Base-by-base conservation (phyloP, 169 alveolate genomes). In the Amoebophrya sp. region DNA sequence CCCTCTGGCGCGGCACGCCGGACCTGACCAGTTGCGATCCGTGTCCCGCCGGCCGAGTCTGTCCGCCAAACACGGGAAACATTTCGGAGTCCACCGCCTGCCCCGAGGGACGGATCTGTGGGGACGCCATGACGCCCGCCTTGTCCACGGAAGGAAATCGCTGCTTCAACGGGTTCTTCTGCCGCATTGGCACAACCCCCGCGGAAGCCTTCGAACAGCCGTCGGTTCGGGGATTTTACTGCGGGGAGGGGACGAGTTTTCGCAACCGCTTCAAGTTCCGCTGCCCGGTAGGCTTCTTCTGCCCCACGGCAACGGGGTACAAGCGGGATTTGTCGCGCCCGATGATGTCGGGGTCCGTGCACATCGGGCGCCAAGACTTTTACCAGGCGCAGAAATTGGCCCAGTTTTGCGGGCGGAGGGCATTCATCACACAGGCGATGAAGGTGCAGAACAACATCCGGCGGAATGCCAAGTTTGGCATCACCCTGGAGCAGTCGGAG, bases 41-140 rank as follows among this genome's bases (percentile, higher is more conserved):
- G 0, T 92, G 94, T 77, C 94, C 94, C 0, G 94, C 91, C 77
- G 94, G 94, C n/a, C 91, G 94, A 0, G 92, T 92, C 66, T 92
- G 94, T 39, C 90, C 88, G 0, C 90, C 90, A 10, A 91, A 91
- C n/a, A 92, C 94, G 38, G 94, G 94, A 40, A 92, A 92, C 53
- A 88, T 92, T 35, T 90, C 93, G 18, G 92, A 92, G 77, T 90
- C 92, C 12, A 92, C 90, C 39, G 88, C 91, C 55, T 92, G 94
- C 38, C 94, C 94, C 3, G 94, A 92, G 47, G 94, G 94, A n/a
- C 89, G 90, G 23, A 92, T 92, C 33, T 92, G 94, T 40, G 92
- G 94, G 0, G 92, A 91, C 89, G 94, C 92, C 83, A 92, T 92
- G 33, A 92, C 94, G 91, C 90, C 53, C 7, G 91, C 40, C 23